These are phyloP conservation scores for Cairneyella variabilis DNA, from an alignment of 495 filamentous ascomycete genomes.

Conservation along the genomic window DNA sequence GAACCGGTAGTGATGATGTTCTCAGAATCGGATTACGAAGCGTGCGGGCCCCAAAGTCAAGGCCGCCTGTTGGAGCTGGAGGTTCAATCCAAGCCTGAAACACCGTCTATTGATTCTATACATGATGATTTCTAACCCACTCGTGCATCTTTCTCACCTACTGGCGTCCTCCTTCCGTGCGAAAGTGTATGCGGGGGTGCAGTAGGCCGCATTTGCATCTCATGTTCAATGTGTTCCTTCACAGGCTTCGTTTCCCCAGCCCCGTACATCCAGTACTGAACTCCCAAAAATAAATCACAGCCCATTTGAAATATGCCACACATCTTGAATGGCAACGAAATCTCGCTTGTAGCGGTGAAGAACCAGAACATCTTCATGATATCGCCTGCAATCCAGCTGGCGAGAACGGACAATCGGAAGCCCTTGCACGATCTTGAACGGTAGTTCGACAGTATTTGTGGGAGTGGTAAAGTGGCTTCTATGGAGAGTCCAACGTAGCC, in stretches of 20 bases:
- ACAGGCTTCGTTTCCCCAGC: conserved; percentile 33
- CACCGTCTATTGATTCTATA: no score
- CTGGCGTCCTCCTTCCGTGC: conserved; percentile 16
- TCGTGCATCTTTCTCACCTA: conserved; percentile 22
- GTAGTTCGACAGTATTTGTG: conserved; percentile 82
- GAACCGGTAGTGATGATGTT: no score
- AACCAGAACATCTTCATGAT: conserved; percentile 96
- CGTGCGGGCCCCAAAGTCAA: no score
- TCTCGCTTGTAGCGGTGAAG: conserved; percentile 64
- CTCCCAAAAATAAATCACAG: conserved; percentile 78
- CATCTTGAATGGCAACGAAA: conserved; percentile 85
- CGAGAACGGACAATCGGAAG: conserved; percentile 81
- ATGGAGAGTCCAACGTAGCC: conserved; percentile 83
- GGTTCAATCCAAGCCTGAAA: no score
- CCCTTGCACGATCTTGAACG: conserved; percentile 78
- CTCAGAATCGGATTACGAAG: no score
- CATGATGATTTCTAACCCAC: no score
- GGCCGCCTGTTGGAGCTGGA: neutral
- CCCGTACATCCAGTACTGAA: conserved; percentile 84
- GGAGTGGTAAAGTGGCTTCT: conserved; percentile 85
- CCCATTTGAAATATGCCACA: conserved; percentile 89
- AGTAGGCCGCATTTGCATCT: conserved; percentile 12
- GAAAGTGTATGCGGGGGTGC: conserved; percentile 1
- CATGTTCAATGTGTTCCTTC: conserved; percentile 24
- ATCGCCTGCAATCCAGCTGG: conserved; percentile 87